phyloP scores from a whole-genome alignment of 1,284 basidiomycete species.

The Trichosporon asahii region DNA sequence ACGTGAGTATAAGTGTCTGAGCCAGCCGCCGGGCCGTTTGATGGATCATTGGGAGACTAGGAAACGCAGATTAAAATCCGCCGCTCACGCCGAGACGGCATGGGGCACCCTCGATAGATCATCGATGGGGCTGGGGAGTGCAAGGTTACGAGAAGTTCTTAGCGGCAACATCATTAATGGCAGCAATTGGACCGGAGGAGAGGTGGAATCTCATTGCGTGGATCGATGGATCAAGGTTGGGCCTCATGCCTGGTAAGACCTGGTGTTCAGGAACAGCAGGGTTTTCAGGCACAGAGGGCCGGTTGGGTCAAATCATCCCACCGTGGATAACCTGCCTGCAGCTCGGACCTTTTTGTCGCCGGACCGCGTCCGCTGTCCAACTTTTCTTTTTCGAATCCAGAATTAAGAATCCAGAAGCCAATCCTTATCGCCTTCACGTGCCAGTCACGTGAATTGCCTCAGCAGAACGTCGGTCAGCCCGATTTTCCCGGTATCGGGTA shows the following conservation, averaged over 20 bases:
- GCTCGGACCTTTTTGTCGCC: background rate
- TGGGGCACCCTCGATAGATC: background rate
- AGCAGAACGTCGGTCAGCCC: background rate
- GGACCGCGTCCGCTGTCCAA: background rate
- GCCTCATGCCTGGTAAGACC: background rate
- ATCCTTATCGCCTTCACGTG: slow-evolving; percentile 1
- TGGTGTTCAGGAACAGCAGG: background rate
- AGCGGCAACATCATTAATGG: too few species aligned
- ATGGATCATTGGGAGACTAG: background rate
- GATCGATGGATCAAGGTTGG: background rate
- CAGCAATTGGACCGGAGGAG: background rate
- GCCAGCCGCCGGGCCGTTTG: background rate
- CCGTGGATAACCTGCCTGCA: background rate
- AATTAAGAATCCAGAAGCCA: background rate
- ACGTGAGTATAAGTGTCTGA: background rate
- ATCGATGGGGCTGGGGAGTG: background rate
- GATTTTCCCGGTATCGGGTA: background rate
- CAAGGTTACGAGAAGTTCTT: background rate
- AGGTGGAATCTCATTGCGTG: background rate
- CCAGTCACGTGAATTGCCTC: background rate
- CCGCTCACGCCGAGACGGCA: background rate
- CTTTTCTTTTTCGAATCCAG: slow-evolving; percentile 5
- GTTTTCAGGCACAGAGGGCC: background rate
- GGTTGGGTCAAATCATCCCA: background rate
- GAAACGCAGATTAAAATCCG: background rate